Base-by-base conservation (phyloP, 106 monocot genomes). In the Triglochin maritima region DNA sequence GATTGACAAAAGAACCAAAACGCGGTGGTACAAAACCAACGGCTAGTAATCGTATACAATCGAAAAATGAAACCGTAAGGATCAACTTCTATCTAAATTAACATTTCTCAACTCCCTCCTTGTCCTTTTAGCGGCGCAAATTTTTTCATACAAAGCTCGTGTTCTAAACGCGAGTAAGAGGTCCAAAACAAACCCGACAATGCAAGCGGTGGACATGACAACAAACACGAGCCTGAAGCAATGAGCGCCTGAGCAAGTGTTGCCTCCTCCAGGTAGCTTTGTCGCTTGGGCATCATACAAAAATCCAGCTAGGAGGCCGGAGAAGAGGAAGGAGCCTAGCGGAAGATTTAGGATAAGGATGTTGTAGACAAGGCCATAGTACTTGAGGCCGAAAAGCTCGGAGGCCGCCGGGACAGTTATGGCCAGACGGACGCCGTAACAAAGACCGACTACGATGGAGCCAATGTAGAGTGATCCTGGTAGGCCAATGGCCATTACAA, bases 311-410 rank as follows among this genome's bases (percentile, higher is more conserved):
- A 95, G 81, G 47, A 95, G 85, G 67, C 94, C 94, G 9, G 94
- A 95, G 87, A 95, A 95, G 66, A 95, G 90, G 78, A 95, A 95
- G 48, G 94, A 95, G 6, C 94, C 94, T 4, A 95, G 83, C 9
- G 94, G 94, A 13, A 95, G 83, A 71, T 95, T 95, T 15, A 95
- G 79, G 61, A 95, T 95, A 62, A 94, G 75, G 46, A 95, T 79
- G 81, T 95, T 95, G 87, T 95, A 95, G n/a, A 95, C 81, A 55
- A 95, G 83, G 14, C 94, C 94, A 53, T 90, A 95, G 73, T 83
- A 81, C 65, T 81, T 95, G 3, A 95, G 85, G 0, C 94, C 94
- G 17, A 95, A 95, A 47, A 95, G 83, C 71, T 95, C 94, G 0
- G 94, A 95, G 5, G 87, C 87, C 0, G 85, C 80, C 0, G 94